phyloP scores from a whole-genome alignment of 148 eudicot species.

The Linanthus parryae region DNA sequence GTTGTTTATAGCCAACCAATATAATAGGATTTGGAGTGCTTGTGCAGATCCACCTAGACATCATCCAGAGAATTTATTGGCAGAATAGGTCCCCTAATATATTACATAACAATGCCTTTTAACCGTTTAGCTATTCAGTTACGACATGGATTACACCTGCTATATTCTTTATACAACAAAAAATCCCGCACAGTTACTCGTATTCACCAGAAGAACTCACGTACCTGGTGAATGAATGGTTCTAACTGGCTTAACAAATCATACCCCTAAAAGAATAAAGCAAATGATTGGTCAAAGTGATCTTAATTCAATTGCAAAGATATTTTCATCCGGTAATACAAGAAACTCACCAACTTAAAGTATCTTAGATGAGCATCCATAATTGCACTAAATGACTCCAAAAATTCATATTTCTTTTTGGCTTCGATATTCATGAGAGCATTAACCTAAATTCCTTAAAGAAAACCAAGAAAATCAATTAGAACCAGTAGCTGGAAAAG shows the following conservation, averaged over 20 bases:
- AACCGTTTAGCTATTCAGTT: too few relatives aligned
- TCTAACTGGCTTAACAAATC: conserved; percentile 82
- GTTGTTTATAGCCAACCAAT: too few relatives aligned
- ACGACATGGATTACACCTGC: too few relatives aligned
- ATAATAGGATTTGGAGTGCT: background rate
- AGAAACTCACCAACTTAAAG: conserved; percentile 66
- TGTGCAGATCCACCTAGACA: background rate
- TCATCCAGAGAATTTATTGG: too few relatives aligned
- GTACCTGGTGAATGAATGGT: conserved; percentile 94
- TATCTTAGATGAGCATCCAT: conserved; percentile 98
- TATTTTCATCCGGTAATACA: background rate
- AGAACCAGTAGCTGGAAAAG: conserved; percentile 12
- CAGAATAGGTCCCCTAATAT: conserved; percentile 4
- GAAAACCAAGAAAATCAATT: conserved; percentile 20
- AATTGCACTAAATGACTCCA: conserved; percentile 89
- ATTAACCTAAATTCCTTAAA: conserved; percentile 79
- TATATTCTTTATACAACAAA: too few relatives aligned
- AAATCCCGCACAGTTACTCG: too few relatives aligned
- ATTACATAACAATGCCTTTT: too few relatives aligned
- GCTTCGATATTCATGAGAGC: conserved; percentile 83
- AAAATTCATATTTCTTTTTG: conserved; percentile 87
- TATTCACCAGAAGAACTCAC: too few relatives aligned
- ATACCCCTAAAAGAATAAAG: conserved; percentile 58
- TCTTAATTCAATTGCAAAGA: too few relatives aligned
- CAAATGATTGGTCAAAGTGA: conserved; percentile 9